Evolutionary conservation across 768 basidiomycete species (phyloP), one percentile per base, ranked within the genome.

Genomic region (Ramaria sp.): DNA sequence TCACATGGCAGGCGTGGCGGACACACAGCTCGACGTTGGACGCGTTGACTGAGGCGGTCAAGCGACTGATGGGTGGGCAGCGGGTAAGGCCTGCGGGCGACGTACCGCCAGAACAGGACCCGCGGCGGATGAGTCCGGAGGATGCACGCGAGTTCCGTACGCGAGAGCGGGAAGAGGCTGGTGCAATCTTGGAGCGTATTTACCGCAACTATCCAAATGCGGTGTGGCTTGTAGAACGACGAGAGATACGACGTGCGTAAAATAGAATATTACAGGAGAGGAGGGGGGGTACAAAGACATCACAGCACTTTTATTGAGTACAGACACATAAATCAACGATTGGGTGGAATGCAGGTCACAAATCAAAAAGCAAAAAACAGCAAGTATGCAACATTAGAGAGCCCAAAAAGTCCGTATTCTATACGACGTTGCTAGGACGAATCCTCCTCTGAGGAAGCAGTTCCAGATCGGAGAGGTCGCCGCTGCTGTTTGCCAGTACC

Each of bases 381-480:
- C 24, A n/a, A 6, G 22, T 16, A 20, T n/a, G 30, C 18, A 48
- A 18, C 25, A 9, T 24, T 28, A 48, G 2, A 28, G 16, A 27
- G 2, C 13, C 32, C 32, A 2, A 8, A 3, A 32, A 10, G 30
- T 32, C 30, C 3, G 7, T 34, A 34, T 34, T 34, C 39, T 41
- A 41, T 2, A 48, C 12, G 25, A 7, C 24, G 32, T 8, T 8
- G 5, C 48, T 50, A 54, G 12, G 42, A 44, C 38, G 83, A 85
- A 51, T 85, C 83, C 39, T 80, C 80, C 41, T 84, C 83, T 45
- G 80, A 82, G 45, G 74, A 79, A 39, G 78, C 83, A 25, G 81
- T 82, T 54, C 70, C 69, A 30, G 73, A 80, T 48, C 78, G 76
- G 60, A 77, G 77, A 57, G 78, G 73, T 59, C 82, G 71, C 4